Percentiles rank a stretch among this genome's conserved stretches.
Evolutionary conservation across 2,329 filamentous ascomycete genomes (phyloP).

Genomic region (Claviceps digitariae): DNA sequence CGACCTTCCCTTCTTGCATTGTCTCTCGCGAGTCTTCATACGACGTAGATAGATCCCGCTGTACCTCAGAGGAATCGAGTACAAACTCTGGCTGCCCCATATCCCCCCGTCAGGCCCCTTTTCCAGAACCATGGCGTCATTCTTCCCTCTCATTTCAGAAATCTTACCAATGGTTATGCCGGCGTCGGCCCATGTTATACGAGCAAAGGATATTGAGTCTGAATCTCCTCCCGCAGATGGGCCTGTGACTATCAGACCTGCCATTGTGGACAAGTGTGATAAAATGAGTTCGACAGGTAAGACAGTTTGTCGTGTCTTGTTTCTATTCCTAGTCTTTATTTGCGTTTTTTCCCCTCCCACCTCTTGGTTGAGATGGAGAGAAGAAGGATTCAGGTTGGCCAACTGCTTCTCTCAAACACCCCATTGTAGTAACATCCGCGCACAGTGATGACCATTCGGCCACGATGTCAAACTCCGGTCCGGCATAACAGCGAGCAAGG

Average conservation of each 20-base stretch:
- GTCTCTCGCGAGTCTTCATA: too few relatives aligned
- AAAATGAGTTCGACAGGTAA: conserved; percentile 42
- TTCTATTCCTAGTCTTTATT: neutral
- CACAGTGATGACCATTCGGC: conserved; percentile 48
- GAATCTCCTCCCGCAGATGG: conserved; percentile 18
- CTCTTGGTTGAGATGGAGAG: too few relatives aligned
- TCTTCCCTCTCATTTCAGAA: conserved; percentile 43
- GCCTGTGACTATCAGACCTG: conserved; percentile 27
- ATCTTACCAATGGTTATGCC: conserved; percentile 47
- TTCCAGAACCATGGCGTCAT: conserved; percentile 29
- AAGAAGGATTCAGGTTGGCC: too few relatives aligned
- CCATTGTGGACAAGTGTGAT: conserved; percentile 50
- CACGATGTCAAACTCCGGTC: conserved; percentile 46
- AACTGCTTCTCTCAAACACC: too few relatives aligned
- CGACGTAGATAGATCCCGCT: too few relatives aligned
- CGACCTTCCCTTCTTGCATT: too few relatives aligned
- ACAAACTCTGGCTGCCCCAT: too few relatives aligned
- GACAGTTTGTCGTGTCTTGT: conserved; percentile 19
- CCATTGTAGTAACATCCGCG: conserved; percentile 13
- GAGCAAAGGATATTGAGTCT: conserved; percentile 32
- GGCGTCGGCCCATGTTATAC: conserved; percentile 41
- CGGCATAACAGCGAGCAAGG: conserved; percentile 60
- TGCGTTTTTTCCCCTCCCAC: neutral
- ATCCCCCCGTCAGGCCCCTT: too few relatives aligned
- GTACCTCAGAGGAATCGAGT: too few relatives aligned